Evolutionary conservation across 1,284 basidiomycete species (phyloP), one percentile per base, ranked within the genome.

Genomic region (Marasmius tenuissimus): DNA sequence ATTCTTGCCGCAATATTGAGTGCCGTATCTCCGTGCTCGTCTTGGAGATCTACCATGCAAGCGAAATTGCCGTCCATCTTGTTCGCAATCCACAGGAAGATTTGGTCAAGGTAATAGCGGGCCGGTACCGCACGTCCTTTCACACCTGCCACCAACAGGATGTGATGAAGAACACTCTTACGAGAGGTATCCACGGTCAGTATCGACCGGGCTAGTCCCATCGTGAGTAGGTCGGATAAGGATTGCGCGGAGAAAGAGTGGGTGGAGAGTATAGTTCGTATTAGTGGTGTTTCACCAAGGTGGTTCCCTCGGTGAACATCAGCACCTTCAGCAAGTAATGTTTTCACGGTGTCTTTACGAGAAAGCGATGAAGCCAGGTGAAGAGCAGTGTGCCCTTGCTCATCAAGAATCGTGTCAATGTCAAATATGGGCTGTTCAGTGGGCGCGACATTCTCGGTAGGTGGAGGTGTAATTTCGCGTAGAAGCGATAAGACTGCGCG

Each of bases 1-100:
- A 98, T 90, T 57, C 97, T 81, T 0, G 97, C 96, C 12, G 96
- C 94, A 66, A 98, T 94, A 75, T 97, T 97, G 66, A 99, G 75
- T 4, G 96, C 94, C 0, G 97, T 98, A 72, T 99, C 97, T 0
- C 97, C 97, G 73, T 98, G 91, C 66, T 94, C 89, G 73, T 99
- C 97, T 75, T 96, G 94, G 45, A 97, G 81, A 75, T 99, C 94
- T 14, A 99, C 87, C 45, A 98, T 77, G 9, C 85, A 88, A 69
- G 85, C 84, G 71, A 96, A 92, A 61, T 91, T 88, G 1, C 87
- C 88, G 11, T 82, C 83, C 67, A 90, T 85, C 62, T 87, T 79
- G 61, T 88, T 82, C 39, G 88, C 91, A 68, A 95, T 86, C 87
- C 88, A 92, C 67, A 91, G 85, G 68, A 98, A 88, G 58, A 98